phyloP scores from a whole-genome alignment of 495 filamentous ascomycete genomes.

The Penicillium canescens region DNA sequence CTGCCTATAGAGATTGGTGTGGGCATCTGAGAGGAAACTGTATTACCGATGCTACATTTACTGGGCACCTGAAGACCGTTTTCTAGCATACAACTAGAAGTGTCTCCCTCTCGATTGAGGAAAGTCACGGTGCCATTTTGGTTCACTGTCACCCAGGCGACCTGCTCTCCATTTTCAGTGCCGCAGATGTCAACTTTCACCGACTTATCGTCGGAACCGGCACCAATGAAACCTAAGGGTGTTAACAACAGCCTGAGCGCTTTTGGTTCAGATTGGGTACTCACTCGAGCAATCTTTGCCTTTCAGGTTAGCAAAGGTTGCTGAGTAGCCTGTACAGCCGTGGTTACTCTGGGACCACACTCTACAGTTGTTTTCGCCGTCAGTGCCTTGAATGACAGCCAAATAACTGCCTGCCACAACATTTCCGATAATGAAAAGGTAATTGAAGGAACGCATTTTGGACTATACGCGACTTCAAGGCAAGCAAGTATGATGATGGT shows the following conservation, averaged over 20 bases:
- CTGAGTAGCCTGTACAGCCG: slow-evolving; percentile 1
- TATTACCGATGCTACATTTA: neutral
- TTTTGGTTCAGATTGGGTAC: neutral
- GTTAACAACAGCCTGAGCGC: no score
- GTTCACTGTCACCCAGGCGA: slow-evolving; percentile 3
- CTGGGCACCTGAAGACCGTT: neutral
- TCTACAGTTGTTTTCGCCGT: neutral
- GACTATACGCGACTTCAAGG: no score
- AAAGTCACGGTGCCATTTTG: neutral
- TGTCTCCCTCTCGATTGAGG: neutral
- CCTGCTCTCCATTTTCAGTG: neutral
- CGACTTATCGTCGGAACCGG: neutral
- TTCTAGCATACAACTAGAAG: neutral
- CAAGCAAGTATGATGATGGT: no score
- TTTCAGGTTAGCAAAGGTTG: neutral
- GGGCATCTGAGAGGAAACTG: no score
- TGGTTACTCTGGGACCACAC: neutral
- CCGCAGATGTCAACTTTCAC: slow-evolving; percentile 1
- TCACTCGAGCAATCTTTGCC: neutral
- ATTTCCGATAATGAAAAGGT: neutral
- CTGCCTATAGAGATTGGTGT: no score
- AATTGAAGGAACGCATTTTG: neutral
- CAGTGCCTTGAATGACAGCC: neutral
- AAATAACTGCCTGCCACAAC: neutral
- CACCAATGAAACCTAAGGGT: no score